phyloP scores from a whole-genome alignment of 345 rosid species.

The Euphorbia peplus region DNA sequence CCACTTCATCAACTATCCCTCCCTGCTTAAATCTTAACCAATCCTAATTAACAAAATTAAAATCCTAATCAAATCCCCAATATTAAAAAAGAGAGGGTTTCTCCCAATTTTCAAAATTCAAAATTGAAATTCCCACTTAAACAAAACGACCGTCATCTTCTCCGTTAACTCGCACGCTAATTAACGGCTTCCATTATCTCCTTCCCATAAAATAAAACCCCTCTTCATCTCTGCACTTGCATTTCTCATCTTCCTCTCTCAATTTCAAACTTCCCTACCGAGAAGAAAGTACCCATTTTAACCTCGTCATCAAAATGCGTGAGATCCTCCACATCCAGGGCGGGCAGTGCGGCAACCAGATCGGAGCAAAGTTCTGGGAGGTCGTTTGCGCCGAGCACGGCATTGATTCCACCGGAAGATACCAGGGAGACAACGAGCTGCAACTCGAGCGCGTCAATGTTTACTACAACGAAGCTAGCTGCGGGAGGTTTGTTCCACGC shows the following conservation, averaged over 20 bases:
- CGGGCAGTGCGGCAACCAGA: constrained; percentile 80
- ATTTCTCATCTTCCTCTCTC: constrained; percentile 3
- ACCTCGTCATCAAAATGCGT: constrained; percentile 52
- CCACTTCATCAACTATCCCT: not conserved
- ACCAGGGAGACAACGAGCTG: constrained; percentile 58
- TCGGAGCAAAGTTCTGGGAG: constrained; percentile 89
- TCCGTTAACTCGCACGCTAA: constrained; percentile 18
- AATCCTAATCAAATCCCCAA: not conserved
- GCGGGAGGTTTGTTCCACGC: constrained; percentile 73
- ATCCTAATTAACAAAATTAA: not conserved
- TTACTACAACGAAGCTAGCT: constrained; percentile 76
- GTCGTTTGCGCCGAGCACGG: constrained; percentile 78
- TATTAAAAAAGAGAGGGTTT: not conserved
- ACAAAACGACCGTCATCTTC: constrained; percentile 34
- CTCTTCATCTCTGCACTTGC: constrained; percentile 1
- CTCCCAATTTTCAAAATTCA: constrained; percentile 17
- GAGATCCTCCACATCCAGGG: constrained; percentile 82
- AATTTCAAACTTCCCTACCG: not conserved
- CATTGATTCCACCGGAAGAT: constrained; percentile 72
- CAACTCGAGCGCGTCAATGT: constrained; percentile 71
- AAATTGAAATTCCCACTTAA: constrained; percentile 44
- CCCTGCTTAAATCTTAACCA: not conserved
- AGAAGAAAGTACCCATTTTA: not conserved
- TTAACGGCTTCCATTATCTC: constrained; percentile 41
- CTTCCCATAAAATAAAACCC: constrained; percentile 22